Percentiles rank a stretch among this genome's conserved stretches.
These are phyloP conservation scores for Termitomyces sp. DNA, from an alignment of 768 basidiomycete species.

Conservation along the genomic window DNA sequence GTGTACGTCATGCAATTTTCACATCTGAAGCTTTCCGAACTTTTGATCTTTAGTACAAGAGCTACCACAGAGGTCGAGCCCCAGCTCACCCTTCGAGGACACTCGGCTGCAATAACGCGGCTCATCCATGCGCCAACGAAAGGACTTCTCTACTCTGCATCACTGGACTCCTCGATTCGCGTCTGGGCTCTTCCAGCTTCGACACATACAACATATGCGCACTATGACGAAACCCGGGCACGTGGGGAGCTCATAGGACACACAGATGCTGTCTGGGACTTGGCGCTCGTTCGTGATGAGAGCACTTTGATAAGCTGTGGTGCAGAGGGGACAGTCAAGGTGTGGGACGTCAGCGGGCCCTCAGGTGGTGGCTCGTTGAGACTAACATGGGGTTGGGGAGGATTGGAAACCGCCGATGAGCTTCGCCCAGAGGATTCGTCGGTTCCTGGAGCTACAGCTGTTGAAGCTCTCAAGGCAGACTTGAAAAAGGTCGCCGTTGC, in stretches of 20 bases:
- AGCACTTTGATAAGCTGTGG: slow-evolving; percentile 84
- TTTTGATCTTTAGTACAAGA: slow-evolving; percentile 44
- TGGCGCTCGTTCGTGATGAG: slow-evolving; percentile 81
- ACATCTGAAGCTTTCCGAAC: slow-evolving; percentile 14
- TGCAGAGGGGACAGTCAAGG: slow-evolving; percentile 88
- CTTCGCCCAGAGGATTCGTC: slow-evolving; percentile 44
- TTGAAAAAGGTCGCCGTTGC: slow-evolving; percentile 87
- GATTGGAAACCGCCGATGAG: slow-evolving; percentile 50
- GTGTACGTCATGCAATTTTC: slow-evolving; percentile 50
- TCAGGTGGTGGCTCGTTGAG: slow-evolving; percentile 62
- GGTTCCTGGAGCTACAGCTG: slow-evolving; percentile 71
- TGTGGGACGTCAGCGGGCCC: slow-evolving; percentile 84
- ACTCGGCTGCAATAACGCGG: slow-evolving; percentile 87
- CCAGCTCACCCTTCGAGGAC: slow-evolving; percentile 88
- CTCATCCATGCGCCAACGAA: slow-evolving; percentile 77
- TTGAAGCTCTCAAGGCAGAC: slow-evolving; percentile 81
- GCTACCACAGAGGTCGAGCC: slow-evolving; percentile 88
- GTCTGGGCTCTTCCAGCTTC: slow-evolving; percentile 81
- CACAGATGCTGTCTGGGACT: slow-evolving; percentile 95
- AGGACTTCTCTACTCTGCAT: slow-evolving; percentile 83
- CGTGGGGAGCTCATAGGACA: slow-evolving; percentile 86
- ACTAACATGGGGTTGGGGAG: slow-evolving; percentile 79
- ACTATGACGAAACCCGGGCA: slow-evolving; percentile 77
- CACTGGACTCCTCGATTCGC: slow-evolving; percentile 89
- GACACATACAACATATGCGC: slow-evolving; percentile 85